Evolutionary conservation across 352 stramenopile genomes (phyloP), one percentile per base, ranked within the genome.

Genomic region (Thalassiosira ordinaria): DNA sequence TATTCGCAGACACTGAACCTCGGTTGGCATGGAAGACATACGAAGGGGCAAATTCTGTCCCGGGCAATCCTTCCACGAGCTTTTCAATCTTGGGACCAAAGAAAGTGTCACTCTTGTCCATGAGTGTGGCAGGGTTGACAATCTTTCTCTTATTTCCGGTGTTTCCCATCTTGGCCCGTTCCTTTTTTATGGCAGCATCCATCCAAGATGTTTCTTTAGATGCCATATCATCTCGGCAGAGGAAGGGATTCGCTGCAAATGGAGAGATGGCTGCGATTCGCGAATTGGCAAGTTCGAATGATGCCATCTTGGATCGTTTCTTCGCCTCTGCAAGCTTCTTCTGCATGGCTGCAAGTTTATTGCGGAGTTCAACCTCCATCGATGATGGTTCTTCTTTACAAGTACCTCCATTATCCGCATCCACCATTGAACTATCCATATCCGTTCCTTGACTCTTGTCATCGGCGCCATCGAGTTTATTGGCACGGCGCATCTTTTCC

Each of bases 81-180:
- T 55, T 16, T 49, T 93, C 88, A 44, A 93, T 89, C 29, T 93
- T 88, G 0, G 63, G 49, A 75, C 84, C 86, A 62, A 91, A 91
- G 64, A 95, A 93, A 26, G 90, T 91, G 69, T 93, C 84, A 68
- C 79, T 91, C 59, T 82, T 81, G 26, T 92, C 85, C 59, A 95
- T 74, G 31, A 95, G 70, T 44, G 91, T 87, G 5, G 86, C 76
- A 24, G 87, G 78, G 18, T 80, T 90, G 9, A 93, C 87, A 60
- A 95, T 76, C 57, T 95, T 95, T 22, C 82, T 69, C 53, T 89
- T 91, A 65, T 93, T 93, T 8, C 90, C 90, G 11, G 86, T 92
- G 61, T 86, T 90, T 66, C 85, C 85, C 88, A 95, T 95, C 78
- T 88, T 91, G 0, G 81, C 64, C 64, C 86, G 88, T 63, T 93